These are phyloP conservation scores for Amanita pseudoporphyria DNA, from an alignment of 768 basidiomycete genomes.

Conservation along the genomic window DNA sequence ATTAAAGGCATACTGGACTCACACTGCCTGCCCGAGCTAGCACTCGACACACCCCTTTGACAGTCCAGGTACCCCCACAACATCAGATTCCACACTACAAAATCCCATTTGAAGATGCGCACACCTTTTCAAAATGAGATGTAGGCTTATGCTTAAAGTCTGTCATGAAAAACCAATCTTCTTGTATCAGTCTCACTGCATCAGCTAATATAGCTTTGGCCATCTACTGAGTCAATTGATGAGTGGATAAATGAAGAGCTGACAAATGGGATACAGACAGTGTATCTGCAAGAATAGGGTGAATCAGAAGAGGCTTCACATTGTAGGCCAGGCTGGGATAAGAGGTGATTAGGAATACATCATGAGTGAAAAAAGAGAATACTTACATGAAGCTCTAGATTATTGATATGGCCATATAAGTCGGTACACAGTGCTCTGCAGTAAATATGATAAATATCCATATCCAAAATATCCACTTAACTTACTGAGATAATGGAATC, in stretches of 20 bases:
- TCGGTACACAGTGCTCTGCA: constrained; percentile 18
- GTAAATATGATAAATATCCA: not conserved
- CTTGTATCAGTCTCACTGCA: constrained; percentile 42
- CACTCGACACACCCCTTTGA: no score
- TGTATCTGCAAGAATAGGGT: no score
- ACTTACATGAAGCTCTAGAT: constrained; percentile 25
- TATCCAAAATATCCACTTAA: not conserved
- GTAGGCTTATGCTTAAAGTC: constrained; percentile 35
- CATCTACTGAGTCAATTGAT: no score
- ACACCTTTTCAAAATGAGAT: no score
- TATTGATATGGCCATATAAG: no score
- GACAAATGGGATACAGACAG: constrained; percentile 18
- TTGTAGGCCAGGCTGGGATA: constrained; percentile 22
- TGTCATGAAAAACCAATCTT: constrained; percentile 43
- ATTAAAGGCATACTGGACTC: constrained; percentile 31
- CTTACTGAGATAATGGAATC: constrained; percentile 34
- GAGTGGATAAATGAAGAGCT: constrained; percentile 22
- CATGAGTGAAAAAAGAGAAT: not conserved
- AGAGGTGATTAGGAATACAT: no score
- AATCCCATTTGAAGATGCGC: not conserved
- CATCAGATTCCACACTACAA: constrained; percentile 32
- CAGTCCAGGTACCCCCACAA: no score
- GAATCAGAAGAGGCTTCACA: no score
- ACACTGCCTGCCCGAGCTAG: no score
- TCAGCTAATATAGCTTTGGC: no score